phyloP scores from a whole-genome alignment of 805 yeast species.

The Starmera amethionina region DNA sequence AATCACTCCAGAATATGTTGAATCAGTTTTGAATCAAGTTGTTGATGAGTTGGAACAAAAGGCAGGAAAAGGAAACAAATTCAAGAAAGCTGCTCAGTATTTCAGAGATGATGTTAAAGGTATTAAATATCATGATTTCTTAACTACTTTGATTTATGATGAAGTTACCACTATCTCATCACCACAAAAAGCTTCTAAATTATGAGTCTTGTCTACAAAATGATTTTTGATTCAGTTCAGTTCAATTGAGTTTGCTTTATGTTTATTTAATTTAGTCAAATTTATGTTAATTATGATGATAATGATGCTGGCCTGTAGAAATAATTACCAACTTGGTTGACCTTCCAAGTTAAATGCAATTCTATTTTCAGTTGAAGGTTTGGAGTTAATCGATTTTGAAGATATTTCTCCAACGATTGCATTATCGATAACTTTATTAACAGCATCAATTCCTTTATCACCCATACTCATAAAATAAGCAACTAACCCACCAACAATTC shows the following conservation, averaged over 20 bases:
- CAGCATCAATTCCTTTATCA: constrained; percentile 23
- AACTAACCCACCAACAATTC: constrained; percentile 33
- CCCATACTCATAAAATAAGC: constrained; percentile 35
- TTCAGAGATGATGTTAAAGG: constrained; percentile 68
- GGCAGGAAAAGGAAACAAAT: constrained; percentile 57
- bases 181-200: constrained; percentile 10
- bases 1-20: constrained; percentile 52
- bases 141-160: constrained; percentile 68
- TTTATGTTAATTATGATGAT: too few species aligned
- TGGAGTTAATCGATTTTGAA: constrained; percentile 30
- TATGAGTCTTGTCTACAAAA: constrained; percentile 2
- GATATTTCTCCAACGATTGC: constrained; percentile 42
- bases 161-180: constrained; percentile 45
- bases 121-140: constrained; percentile 64
- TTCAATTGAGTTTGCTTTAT: too few species aligned
- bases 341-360: constrained; percentile 34
- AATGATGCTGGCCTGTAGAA: too few species aligned
- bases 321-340: constrained; percentile 14
- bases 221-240: too few species aligned
- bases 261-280: too few species aligned
- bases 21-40: constrained; percentile 49
- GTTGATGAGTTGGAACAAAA: constrained; percentile 37
- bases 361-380: constrained; percentile 51
- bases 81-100: constrained; percentile 56
- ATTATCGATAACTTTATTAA: constrained; percentile 29